Conservation (phyloP, 1,139 yeast genomes). For the Debaryomyces udenii region DNA sequence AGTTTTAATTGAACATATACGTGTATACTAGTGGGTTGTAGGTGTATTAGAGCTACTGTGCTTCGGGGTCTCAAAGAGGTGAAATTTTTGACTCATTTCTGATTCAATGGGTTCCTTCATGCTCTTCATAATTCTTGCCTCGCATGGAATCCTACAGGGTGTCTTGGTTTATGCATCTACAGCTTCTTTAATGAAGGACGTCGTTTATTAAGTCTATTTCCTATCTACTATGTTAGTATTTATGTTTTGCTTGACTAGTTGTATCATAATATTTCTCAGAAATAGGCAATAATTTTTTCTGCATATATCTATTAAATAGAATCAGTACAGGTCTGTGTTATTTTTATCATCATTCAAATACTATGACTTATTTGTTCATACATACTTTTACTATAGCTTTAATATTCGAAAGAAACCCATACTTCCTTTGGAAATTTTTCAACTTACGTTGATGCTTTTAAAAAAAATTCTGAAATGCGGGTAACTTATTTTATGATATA, state of each 20-base stretch:
- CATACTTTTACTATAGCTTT: conserved; percentile 1
- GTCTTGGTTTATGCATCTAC: background rate
- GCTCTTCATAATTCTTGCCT: too few relatives aligned
- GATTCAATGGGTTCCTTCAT: too few relatives aligned
- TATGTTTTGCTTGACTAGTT: conserved; percentile 2
- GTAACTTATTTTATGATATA: conserved; percentile 3
- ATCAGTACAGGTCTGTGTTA: conserved; percentile 70
- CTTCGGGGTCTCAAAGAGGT: too few relatives aligned
- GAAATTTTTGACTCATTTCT: too few relatives aligned
- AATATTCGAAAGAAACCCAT: background rate
- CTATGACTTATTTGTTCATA: background rate
- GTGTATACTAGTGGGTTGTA: conserved; percentile 16
- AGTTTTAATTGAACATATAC: conserved; percentile 17
- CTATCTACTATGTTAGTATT: conserved; percentile 6
- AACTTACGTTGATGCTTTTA: background rate
- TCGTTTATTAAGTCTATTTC: conserved; percentile 7
- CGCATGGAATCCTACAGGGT: background rate
- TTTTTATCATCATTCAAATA: conserved; percentile 43
- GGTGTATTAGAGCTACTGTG: too few relatives aligned
- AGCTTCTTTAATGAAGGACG: background rate
- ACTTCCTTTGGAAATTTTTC: too few relatives aligned
- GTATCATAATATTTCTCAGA: conserved; percentile 16
- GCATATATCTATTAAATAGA: conserved; percentile 25
- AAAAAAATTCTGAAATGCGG: conserved; percentile 3
- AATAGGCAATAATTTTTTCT: conserved; percentile 42